Conservation (phyloP, 768 basidiomycete genomes). For the Suillus plorans region DNA sequence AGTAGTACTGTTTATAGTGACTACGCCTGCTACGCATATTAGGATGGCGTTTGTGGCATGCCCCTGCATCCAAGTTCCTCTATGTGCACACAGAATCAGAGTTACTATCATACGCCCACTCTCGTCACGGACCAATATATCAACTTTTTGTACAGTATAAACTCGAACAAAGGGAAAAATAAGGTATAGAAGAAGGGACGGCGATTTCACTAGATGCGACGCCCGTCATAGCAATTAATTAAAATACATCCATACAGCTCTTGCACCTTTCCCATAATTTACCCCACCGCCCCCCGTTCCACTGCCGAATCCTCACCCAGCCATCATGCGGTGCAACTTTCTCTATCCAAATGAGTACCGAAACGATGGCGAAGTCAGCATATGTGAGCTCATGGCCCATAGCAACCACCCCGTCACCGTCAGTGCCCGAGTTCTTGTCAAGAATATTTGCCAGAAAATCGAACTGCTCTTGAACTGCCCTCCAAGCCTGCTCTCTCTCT, state of each 20-base stretch:
- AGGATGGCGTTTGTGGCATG: not conserved
- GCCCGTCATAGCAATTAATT: slow-evolving; percentile 31
- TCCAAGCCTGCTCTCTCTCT: slow-evolving; percentile 66
- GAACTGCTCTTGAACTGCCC: slow-evolving; percentile 63
- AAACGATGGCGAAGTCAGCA: slow-evolving; percentile 73
- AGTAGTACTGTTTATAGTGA: not conserved
- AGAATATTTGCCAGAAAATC: slow-evolving; percentile 61
- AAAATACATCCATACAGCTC: slow-evolving; percentile 68
- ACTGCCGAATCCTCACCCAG: slow-evolving; percentile 65
- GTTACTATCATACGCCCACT: not conserved
- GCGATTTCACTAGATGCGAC: not conserved
- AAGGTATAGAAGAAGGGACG: not conserved
- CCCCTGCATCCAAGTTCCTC: not conserved
- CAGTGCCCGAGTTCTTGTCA: slow-evolving; percentile 62
- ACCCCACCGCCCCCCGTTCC: slow-evolving; percentile 71
- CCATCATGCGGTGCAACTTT: slow-evolving; percentile 71
- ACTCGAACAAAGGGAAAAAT: not conserved
- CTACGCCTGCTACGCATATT: not conserved
- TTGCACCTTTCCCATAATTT: slow-evolving; percentile 60
- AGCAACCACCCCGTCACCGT: slow-evolving; percentile 62
- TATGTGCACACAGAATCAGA: not conserved
- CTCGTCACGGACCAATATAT: not conserved
- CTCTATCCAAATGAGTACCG: slow-evolving; percentile 74
- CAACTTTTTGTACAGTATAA: not conserved
- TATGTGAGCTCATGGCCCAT: slow-evolving; percentile 69